These are phyloP conservation scores for Nemania sp. DNA, from an alignment of 2,329 filamentous ascomycete genomes.

Conservation along the genomic window DNA sequence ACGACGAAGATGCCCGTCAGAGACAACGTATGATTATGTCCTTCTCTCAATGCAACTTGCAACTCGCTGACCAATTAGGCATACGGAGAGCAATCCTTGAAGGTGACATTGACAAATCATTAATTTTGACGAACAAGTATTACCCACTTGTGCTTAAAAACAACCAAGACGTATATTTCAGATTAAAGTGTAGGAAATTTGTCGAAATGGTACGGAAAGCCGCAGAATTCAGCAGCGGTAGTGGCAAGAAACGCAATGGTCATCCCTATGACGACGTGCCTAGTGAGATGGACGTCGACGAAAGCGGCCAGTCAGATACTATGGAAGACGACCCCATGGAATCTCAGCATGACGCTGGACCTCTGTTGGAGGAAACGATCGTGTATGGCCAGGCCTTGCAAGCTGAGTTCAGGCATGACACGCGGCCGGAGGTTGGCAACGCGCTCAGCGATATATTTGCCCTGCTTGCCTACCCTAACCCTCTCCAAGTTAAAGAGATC, in stretches of 20 bases:
- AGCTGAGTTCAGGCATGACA: constrained; percentile 75
- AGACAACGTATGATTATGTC: constrained; percentile 69
- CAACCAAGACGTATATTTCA: constrained; percentile 86
- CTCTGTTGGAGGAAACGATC: constrained; percentile 71
- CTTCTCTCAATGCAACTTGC: background rate
- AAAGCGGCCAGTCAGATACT: constrained; percentile 48
- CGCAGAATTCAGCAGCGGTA: constrained; percentile 63
- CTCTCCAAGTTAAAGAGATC: constrained; percentile 73
- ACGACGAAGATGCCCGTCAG: constrained; percentile 85
- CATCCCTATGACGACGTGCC: constrained; percentile 56
- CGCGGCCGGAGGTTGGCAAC: constrained; percentile 70
- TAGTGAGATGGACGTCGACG: constrained; percentile 55
- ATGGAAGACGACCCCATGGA: constrained; percentile 58
- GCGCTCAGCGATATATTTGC: constrained; percentile 85
- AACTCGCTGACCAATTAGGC: constrained; percentile 54
- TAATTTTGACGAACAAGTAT: constrained; percentile 77
- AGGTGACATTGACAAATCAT: constrained; percentile 86
- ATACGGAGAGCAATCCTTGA: constrained; percentile 87
- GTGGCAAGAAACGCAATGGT: constrained; percentile 49
- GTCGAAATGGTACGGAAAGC: constrained; percentile 88
- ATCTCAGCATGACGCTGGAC: constrained; percentile 36
- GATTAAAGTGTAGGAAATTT: constrained; percentile 86
- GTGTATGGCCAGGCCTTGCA: constrained; percentile 79
- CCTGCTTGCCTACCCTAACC: constrained; percentile 83
- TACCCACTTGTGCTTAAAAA: constrained; percentile 81